Conservation (phyloP, 2,329 filamentous ascomycete genomes). For the Colletotrichum incanum region DNA sequence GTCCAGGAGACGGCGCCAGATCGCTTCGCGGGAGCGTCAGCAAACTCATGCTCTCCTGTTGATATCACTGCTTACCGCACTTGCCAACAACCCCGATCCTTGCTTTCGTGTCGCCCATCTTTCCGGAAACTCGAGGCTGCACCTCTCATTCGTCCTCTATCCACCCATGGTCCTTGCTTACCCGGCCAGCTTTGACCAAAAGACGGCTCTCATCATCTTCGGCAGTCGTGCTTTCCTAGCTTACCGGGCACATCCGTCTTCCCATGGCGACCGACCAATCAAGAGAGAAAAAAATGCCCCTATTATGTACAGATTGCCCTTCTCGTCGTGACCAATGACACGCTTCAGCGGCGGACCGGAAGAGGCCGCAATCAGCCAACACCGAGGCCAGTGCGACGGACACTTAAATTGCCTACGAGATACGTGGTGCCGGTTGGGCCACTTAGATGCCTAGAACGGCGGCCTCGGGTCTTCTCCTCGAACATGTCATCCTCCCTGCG, state of each 20-base stretch:
- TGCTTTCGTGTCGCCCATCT: neutral
- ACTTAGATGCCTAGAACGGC: constrained; percentile 16
- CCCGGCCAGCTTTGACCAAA: constrained; percentile 21
- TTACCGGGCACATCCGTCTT: constrained; percentile 6
- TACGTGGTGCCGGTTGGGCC: constrained; percentile 19
- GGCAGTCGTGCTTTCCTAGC: constrained; percentile 11
- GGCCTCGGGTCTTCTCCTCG: constrained; percentile 19
- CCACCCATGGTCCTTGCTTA: constrained; percentile 12
- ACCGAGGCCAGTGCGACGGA: constrained; percentile 31
- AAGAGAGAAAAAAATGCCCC: constrained; percentile 16
- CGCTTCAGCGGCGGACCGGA: neutral
- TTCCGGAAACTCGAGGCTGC: neutral
- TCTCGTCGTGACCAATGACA: constrained; percentile 20
- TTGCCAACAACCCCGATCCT: constrained; percentile 3
- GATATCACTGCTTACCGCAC: constrained; percentile 10
- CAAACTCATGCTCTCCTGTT: neutral
- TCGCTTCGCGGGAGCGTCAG: neutral
- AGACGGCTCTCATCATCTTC: constrained; percentile 1
- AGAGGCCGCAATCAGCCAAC: constrained; percentile 27
- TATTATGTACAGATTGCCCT: constrained; percentile 25
- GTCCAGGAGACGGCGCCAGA: neutral
- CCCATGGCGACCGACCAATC: neutral
- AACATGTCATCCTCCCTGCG: constrained; percentile 36
- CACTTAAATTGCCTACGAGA: constrained; percentile 20
- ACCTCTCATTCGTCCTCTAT: constrained; percentile 12